These are phyloP conservation scores for Zoysia matrella DNA, from an alignment of 202 grass and related monocot species.

Conservation along the genomic window DNA sequence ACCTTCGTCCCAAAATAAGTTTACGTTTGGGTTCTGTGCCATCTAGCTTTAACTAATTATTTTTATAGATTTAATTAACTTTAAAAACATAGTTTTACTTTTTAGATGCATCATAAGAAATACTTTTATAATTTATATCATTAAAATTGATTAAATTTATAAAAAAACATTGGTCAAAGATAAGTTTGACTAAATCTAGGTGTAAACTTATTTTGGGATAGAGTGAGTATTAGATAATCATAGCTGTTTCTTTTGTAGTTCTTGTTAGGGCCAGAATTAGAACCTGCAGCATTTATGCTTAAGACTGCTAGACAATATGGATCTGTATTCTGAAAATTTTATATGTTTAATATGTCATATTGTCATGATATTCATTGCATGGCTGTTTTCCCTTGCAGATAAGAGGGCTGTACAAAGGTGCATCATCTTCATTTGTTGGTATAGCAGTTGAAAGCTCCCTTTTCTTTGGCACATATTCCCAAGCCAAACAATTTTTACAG, in stretches of 20 bases:
- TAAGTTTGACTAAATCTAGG: too few relatives aligned
- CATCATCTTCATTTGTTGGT: conserved; percentile 92
- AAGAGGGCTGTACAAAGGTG: conserved; percentile 90
- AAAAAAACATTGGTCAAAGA: too few relatives aligned
- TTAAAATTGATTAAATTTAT: too few relatives aligned
- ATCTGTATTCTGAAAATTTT: conserved; percentile 25
- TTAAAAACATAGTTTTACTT: too few relatives aligned
- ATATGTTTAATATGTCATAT: neutral
- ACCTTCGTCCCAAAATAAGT: too few relatives aligned
- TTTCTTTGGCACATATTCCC: conserved; percentile 90
- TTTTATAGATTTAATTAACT: too few relatives aligned
- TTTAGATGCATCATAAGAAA: too few relatives aligned
- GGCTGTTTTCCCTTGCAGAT: conserved; percentile 60
- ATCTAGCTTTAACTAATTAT: too few relatives aligned
- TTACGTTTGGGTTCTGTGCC: too few relatives aligned
- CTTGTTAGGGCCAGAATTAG: conserved; percentile 22
- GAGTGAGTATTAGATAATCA: neutral
- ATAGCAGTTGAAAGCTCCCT: conserved; percentile 94
- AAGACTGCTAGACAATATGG: neutral
- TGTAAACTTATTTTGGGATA: too few relatives aligned
- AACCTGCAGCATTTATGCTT: conserved; percentile 13
- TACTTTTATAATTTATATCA: too few relatives aligned
- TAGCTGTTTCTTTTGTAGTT: neutral
- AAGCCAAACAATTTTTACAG: conserved; percentile 84
- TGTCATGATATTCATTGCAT: conserved; percentile 19